Evolutionary conservation across 2,329 filamentous ascomycete species (phyloP).

Genomic region (Teratosphaeria epicoccoides): DNA sequence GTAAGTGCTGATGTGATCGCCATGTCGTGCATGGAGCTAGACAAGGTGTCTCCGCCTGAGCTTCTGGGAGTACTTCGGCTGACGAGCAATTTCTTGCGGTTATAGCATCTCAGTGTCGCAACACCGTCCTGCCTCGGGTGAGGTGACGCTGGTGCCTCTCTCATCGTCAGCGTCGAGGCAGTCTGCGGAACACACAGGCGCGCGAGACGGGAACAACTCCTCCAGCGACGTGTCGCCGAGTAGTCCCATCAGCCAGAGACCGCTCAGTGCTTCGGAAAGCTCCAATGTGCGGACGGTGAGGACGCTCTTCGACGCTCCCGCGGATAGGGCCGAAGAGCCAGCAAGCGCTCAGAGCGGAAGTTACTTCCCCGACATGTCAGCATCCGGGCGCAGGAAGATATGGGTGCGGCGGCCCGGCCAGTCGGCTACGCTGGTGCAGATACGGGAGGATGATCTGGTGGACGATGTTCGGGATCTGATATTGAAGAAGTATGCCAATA

Average conservation of each 20-base stretch:
- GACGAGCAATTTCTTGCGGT: neutral
- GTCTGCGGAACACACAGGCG: neutral
- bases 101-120: neutral
- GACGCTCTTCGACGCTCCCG: slow-evolving; percentile 42
- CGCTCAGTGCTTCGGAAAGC: slow-evolving; percentile 10
- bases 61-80: neutral
- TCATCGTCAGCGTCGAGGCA: neutral
- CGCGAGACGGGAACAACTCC: neutral
- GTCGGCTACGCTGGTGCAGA: slow-evolving; percentile 77
- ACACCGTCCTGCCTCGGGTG: neutral
- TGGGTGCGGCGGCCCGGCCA: slow-evolving; percentile 85
- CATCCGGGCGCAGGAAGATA: slow-evolving; percentile 59
- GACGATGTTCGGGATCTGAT: slow-evolving; percentile 93
- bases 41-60: neutral
- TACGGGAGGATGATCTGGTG: slow-evolving; percentile 79
- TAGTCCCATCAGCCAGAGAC: neutral
- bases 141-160: neutral
- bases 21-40: neutral
- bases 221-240: neutral
- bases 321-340: slow-evolving; percentile 10
- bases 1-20: neutral
- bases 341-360: neutral
- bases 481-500: slow-evolving; percentile 86
- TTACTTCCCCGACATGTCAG: slow-evolving; percentile 13
- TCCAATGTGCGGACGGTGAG: slow-evolving; percentile 38